Conservation (phyloP, 495 filamentous ascomycete genomes). For the Penicillium macrosclerotiorum region DNA sequence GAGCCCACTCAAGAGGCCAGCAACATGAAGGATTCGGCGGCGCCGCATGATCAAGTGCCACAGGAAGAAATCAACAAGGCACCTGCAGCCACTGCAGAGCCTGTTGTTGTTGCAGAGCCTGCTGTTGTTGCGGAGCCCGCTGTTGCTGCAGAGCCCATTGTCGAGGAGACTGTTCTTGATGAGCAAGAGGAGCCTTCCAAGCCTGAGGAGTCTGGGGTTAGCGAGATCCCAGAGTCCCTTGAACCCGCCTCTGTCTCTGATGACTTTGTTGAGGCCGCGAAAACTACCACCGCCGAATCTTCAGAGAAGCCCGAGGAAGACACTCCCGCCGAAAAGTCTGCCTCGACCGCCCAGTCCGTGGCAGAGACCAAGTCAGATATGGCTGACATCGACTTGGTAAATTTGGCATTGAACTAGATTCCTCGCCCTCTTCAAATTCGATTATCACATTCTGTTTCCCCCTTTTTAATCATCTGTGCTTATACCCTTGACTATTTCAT, state of each 20-base stretch:
- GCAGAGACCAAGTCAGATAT: constrained; percentile 16
- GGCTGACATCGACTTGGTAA: constrained; percentile 31
- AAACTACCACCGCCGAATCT: constrained; percentile 6
- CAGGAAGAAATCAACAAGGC: neutral
- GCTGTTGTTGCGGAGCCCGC: neutral
- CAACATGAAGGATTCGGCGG: neutral
- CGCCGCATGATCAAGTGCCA: neutral
- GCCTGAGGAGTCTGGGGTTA: constrained; percentile 1
- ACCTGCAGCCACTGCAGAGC: neutral
- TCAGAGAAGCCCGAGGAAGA: constrained; percentile 6
- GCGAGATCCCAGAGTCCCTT: constrained; percentile 1
- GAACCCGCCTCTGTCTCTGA: constrained; percentile 4
- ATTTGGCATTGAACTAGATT: constrained; percentile 25
- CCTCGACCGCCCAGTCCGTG: constrained; percentile 5
- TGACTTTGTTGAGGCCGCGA: constrained; percentile 3
- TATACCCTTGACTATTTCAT: constrained; percentile 10
- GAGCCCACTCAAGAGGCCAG: neutral
- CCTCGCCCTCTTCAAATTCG: neutral
- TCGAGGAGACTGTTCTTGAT: neutral
- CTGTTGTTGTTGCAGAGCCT: constrained; percentile 2
- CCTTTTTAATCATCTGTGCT: constrained; percentile 12
- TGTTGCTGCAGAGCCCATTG: neutral
- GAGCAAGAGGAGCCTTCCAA: constrained; percentile 1
- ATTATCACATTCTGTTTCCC: constrained; percentile 7
- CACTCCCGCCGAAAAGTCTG: constrained; percentile 2